Conservation (phyloP, 1,284 basidiomycete species). For the Apiotrichum sp. region DNA sequence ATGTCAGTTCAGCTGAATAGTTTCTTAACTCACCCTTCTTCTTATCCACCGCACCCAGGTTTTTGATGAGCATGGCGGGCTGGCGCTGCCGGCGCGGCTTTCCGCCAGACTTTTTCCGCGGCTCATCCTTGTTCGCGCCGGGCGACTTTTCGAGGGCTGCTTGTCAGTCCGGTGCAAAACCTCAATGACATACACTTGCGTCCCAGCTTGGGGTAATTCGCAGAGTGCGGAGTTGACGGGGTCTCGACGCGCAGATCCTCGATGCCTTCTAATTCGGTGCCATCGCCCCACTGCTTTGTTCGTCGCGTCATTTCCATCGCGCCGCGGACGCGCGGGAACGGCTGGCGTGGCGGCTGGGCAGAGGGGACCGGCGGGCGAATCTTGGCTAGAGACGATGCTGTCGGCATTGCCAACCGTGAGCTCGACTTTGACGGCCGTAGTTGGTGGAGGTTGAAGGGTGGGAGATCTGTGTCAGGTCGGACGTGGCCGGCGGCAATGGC, state of each 20-base stretch:
- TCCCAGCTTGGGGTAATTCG: conserved; percentile 1
- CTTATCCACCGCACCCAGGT: conserved; percentile 63
- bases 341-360: conserved; percentile 29
- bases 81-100: conserved; percentile 59
- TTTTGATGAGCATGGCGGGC: conserved; percentile 61
- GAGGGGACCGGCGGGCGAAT: conserved; percentile 63
- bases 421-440: conserved; percentile 1
- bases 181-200: conserved; percentile 52
- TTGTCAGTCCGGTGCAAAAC: conserved; percentile 26
- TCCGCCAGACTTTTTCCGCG: conserved; percentile 24
- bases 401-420: conserved; percentile 74
- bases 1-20: too few relatives aligned
- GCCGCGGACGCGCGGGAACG: conserved; percentile 53
- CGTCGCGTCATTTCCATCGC: conserved; percentile 68
- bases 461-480: conserved; percentile 9
- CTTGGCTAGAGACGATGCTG: conserved; percentile 60
- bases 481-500: conserved; percentile 21
- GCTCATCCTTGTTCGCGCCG: conserved; percentile 23
- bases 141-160: conserved; percentile 3
- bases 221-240: conserved; percentile 46
- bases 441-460: background rate
- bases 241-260: conserved; percentile 82
- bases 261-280: conserved; percentile 83
- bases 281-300: conserved; percentile 71
- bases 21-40: conserved; percentile 68